These are phyloP conservation scores for Suhomyces sp. DNA, from an alignment of 805 yeast genomes.

Conservation along the genomic window DNA sequence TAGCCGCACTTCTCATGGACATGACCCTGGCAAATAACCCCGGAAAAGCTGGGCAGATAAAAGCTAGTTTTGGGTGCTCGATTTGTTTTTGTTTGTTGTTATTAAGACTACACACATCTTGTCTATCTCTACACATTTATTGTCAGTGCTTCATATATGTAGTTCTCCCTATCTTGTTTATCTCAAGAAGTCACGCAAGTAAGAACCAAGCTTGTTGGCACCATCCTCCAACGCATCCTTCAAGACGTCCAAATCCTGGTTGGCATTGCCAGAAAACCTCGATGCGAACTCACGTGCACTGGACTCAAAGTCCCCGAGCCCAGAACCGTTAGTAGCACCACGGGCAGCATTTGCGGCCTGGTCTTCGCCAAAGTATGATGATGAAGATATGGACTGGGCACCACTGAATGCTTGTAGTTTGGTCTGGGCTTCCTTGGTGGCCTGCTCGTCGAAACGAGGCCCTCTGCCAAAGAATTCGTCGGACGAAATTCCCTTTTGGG, in stretches of 20 bases:
- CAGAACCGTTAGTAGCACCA: constrained; percentile 28
- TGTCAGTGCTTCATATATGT: too few relatives aligned
- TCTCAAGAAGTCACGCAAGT: constrained; percentile 81
- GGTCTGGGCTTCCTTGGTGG: constrained; percentile 74
- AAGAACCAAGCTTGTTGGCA: constrained; percentile 81
- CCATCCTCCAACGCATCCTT: constrained; percentile 93
- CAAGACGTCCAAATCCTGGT: constrained; percentile 83
- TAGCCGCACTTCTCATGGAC: too few relatives aligned
- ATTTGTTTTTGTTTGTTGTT: too few relatives aligned
- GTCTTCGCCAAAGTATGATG: constrained; percentile 88
- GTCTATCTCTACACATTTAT: too few relatives aligned
- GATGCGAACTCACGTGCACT: constrained; percentile 62
- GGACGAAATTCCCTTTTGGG: constrained; percentile 91
- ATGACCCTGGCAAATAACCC: too few relatives aligned
- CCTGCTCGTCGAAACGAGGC: constrained; percentile 66
- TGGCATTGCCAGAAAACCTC: constrained; percentile 70
- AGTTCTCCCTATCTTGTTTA: constrained; percentile 7
- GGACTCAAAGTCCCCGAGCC: constrained; percentile 49
- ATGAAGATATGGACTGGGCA: constrained; percentile 87
- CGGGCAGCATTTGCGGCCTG: constrained; percentile 33
- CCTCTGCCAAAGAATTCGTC: constrained; percentile 94
- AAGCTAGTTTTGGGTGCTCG: too few relatives aligned
- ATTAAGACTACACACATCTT: too few relatives aligned
- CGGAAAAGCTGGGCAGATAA: too few relatives aligned
- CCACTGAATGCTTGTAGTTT: constrained; percentile 80